phyloP scores from a whole-genome alignment of 495 filamentous ascomycete genomes.

The Trichocladium antarcticum region DNA sequence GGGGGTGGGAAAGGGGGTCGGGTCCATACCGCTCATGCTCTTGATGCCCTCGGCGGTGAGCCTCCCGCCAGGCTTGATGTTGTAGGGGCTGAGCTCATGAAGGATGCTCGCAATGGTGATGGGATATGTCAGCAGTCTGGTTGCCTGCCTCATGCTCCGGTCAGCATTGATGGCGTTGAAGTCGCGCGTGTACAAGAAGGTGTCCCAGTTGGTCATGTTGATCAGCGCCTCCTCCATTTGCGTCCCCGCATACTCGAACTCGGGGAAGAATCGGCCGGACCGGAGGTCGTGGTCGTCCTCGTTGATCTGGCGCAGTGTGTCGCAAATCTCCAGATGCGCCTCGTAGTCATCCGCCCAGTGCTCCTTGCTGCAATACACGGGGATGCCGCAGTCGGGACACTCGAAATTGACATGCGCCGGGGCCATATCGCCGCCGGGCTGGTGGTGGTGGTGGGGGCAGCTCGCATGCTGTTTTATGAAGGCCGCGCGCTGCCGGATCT shows the following conservation, averaged over 20 bases:
- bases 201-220: slow-evolving; percentile 99
- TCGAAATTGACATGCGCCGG: slow-evolving; percentile 80
- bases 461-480: slow-evolving; percentile 84
- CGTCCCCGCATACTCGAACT: slow-evolving; percentile 79
- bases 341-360: slow-evolving; percentile 96
- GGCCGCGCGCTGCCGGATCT: slow-evolving; percentile 72
- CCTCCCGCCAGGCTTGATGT: slow-evolving; percentile 55
- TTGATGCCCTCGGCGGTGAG: slow-evolving; percentile 82
- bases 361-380: slow-evolving; percentile 81
- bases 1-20: slow-evolving; percentile 7
- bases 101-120: slow-evolving; percentile 81
- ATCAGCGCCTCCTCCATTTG: slow-evolving; percentile 86
- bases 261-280: slow-evolving; percentile 81
- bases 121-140: slow-evolving; percentile 85
- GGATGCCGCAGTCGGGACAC: slow-evolving; percentile 93
- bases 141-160: slow-evolving; percentile 78
- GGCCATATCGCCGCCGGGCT: slow-evolving; percentile 44
- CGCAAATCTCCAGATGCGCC: slow-evolving; percentile 81
- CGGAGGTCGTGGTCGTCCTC: slow-evolving; percentile 95
- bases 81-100: slow-evolving; percentile 89
- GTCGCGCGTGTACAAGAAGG: slow-evolving; percentile 78
- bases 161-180: slow-evolving; percentile 84
- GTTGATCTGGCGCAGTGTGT: slow-evolving; percentile 81
- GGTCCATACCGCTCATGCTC: slow-evolving; percentile 81
- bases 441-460: slow-evolving; percentile 82